Evolutionary conservation across 2,329 filamentous ascomycete species (phyloP).

Genomic region (Colletotrichum sp.): DNA sequence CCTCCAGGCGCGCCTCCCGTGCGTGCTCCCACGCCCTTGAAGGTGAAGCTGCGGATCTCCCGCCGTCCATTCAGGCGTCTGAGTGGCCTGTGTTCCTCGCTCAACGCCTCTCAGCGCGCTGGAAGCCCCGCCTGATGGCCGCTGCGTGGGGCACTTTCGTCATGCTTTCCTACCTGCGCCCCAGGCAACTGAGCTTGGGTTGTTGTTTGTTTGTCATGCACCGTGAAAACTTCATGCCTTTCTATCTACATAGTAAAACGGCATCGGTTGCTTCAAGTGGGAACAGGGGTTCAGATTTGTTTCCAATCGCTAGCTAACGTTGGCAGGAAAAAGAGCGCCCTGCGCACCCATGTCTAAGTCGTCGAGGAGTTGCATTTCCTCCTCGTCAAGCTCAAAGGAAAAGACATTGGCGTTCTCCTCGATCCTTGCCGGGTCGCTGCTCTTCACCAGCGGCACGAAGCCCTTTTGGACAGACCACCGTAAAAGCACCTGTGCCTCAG

Average conservation of each 20-base stretch:
- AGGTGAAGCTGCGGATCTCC: slow-evolving; percentile 6
- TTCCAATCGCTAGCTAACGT: slow-evolving; percentile 23
- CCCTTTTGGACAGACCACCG: slow-evolving; percentile 74
- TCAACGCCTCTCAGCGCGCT: not conserved
- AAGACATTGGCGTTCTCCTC: slow-evolving; percentile 65
- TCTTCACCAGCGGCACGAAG: slow-evolving; percentile 73
- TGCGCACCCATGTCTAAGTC: slow-evolving; percentile 29
- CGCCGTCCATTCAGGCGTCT: not conserved
- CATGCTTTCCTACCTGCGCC: not conserved
- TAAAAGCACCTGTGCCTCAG: slow-evolving; percentile 69
- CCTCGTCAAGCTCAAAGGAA: slow-evolving; percentile 59
- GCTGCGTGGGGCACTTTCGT: slow-evolving; percentile 1
- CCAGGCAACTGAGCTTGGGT: not conserved
- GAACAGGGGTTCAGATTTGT: not conserved
- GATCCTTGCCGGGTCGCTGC: slow-evolving; percentile 63
- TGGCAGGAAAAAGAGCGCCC: slow-evolving; percentile 36
- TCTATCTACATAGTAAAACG: not conserved
- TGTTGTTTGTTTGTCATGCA: not conserved
- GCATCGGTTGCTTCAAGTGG: not conserved
- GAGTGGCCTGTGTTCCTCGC: not conserved
- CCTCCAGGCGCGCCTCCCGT: not conserved
- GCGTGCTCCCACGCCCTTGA: not conserved
- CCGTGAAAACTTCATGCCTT: slow-evolving; percentile 11
- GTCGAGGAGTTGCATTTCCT: slow-evolving; percentile 58
- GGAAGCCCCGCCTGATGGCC: not conserved